Percentiles rank a stretch among this genome's conserved stretches.
Evolutionary conservation across 805 yeast species (phyloP).

Genomic region (Starmerella apis): DNA sequence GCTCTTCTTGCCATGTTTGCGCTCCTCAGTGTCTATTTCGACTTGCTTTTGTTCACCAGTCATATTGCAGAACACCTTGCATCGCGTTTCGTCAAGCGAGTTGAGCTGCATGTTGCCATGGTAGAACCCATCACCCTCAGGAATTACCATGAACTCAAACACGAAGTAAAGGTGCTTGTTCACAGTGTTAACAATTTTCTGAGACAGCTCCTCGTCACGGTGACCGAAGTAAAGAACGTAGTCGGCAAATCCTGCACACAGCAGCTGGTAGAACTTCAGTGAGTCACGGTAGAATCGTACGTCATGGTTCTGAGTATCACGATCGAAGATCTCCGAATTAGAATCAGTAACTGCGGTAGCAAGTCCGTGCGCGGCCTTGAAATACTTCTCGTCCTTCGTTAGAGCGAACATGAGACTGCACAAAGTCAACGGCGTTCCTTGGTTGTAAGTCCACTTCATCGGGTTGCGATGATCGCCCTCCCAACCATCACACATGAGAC

Average conservation of each 20-base stretch:
- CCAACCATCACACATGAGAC: slow-evolving; percentile 52
- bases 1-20: slow-evolving; percentile 36
- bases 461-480: slow-evolving; percentile 38
- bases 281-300: slow-evolving; percentile 56
- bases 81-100: slow-evolving; percentile 41
- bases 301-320: slow-evolving; percentile 45
- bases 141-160: slow-evolving; percentile 47
- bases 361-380: slow-evolving; percentile 29
- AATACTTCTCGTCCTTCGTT: slow-evolving; percentile 46
- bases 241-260: slow-evolving; percentile 60
- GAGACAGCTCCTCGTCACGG: slow-evolving; percentile 31
- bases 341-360: slow-evolving; percentile 53
- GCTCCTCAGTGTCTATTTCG: slow-evolving; percentile 44
- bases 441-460: slow-evolving; percentile 56
- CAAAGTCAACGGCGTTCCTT: slow-evolving; percentile 54
- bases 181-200: slow-evolving; percentile 35
- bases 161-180: slow-evolving; percentile 48
- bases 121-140: slow-evolving; percentile 45
- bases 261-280: slow-evolving; percentile 51
- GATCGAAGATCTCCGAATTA: slow-evolving; percentile 47
- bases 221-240: slow-evolving; percentile 43
- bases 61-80: slow-evolving; percentile 42
- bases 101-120: slow-evolving; percentile 51
- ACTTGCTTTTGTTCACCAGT: slow-evolving; percentile 48
- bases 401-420: slow-evolving; percentile 41